These are phyloP conservation scores for Euphorbia peplus DNA, from an alignment of 345 rosid species.

Conservation along the genomic window DNA sequence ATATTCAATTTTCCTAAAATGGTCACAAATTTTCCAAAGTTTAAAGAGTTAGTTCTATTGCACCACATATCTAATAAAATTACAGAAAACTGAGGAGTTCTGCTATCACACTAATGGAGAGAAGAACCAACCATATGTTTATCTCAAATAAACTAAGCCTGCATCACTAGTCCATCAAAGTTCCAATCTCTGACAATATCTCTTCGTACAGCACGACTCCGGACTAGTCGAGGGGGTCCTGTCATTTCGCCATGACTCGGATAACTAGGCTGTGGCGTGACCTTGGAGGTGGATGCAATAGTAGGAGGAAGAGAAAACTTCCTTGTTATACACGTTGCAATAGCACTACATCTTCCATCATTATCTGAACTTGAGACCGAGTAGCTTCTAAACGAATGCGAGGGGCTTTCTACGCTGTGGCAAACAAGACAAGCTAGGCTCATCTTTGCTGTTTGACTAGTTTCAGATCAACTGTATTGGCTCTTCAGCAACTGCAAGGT, in stretches of 20 bases:
- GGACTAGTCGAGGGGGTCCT: conserved; percentile 73
- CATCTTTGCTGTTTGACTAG: conserved; percentile 34
- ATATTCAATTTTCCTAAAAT: conserved; percentile 17
- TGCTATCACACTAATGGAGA: conserved; percentile 16
- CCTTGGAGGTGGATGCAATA: conserved; percentile 67
- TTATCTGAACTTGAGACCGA: conserved; percentile 90
- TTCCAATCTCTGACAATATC: conserved; percentile 97
- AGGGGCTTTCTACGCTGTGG: conserved; percentile 86
- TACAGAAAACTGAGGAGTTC: conserved; percentile 9
- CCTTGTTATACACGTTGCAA: conserved; percentile 69
- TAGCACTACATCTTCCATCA: conserved; percentile 77
- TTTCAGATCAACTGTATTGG: conserved; percentile 4
- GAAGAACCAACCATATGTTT: background rate
- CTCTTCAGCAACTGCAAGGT: conserved; percentile 14
- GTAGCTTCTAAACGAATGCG: conserved; percentile 92
- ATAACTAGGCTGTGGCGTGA: conserved; percentile 70
- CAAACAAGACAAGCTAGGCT: conserved; percentile 91
- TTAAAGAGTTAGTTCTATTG: conserved; percentile 23
- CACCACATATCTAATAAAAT: conserved; percentile 21
- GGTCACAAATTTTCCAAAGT: conserved; percentile 26
- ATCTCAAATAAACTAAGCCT: conserved; percentile 33
- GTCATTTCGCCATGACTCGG: conserved; percentile 37
- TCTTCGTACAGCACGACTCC: conserved; percentile 86
- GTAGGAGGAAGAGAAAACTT: conserved; percentile 57
- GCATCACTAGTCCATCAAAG: conserved; percentile 57